Base-by-base conservation (phyloP, 2,329 filamentous ascomycete genomes). In the Xylariaceae sp. region DNA sequence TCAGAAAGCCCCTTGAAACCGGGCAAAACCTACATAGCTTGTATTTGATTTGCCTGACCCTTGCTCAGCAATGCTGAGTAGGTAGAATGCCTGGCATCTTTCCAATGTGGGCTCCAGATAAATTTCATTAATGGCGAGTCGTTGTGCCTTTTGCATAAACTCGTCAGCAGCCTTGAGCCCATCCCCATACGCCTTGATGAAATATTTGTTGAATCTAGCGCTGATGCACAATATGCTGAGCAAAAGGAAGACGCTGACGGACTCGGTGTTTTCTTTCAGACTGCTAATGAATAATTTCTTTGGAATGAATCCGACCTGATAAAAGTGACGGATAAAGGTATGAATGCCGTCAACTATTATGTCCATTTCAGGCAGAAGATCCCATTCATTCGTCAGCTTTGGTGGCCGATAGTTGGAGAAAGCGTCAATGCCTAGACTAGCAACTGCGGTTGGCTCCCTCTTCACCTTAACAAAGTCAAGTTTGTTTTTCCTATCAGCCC, bases 301-400 rank as follows among this genome's bases (percentile, higher is more conserved):
- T 5, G 76, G 77, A 32, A 83, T 78, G 61, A 84, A 84, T 21
- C 80, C 78, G 6, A 83, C 74, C 65, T 84, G 80, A 58, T 83
- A 82, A 63, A 80, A 84, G 59, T 81, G 74, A 6, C 69, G 69
- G 1, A 75, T 80, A 59, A 84, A 82, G 40, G 72, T 74, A 53
- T 77, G 70, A 54, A 82, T 74, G 5, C 73, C 78, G 46, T 81
- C 78, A 21, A 81, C 69, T 48, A 81, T 72, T 41, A 78, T 74
- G 1, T 71, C 65, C 15, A 80, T 61, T 1, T 76, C 74, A 10
- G 80, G 79, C 13, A 83, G 68, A 3, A 73, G 66, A 9, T 76
- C 73, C 79, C 79, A 81, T 30, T 75, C 72, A 46, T 80, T 63
- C 8, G 61, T 62, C 56, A 61, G 59, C 61, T 71, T 76, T 29